phyloP scores from a whole-genome alignment of 139 green algal species.

The Chlorella sp. region DNA sequence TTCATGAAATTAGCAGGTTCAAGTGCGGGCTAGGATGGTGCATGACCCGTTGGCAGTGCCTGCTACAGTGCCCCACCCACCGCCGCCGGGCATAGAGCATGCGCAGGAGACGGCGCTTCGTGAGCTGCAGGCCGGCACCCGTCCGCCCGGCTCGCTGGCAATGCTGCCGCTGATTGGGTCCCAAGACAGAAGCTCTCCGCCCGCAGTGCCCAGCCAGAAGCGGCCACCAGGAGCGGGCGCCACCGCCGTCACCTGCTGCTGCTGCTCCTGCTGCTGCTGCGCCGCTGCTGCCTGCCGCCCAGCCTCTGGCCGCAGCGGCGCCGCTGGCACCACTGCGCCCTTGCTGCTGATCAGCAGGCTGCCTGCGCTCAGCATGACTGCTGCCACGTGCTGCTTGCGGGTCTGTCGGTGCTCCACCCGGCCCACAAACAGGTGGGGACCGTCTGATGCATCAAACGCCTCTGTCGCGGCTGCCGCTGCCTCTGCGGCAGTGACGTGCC shows the following conservation, averaged over 20 bases:
- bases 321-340: not conserved
- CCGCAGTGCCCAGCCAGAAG: slow-evolving; percentile 27
- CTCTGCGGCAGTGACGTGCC: not conserved
- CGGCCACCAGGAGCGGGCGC: not conserved
- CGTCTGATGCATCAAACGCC: not conserved
- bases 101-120: not conserved
- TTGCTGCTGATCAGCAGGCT: slow-evolving; percentile 10
- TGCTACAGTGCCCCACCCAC: not conserved
- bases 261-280: not conserved
- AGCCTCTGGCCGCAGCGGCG: not conserved
- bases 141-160: not conserved
- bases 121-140: not conserved
- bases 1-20: too few species aligned
- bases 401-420: not conserved
- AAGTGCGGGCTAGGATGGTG: not conserved
- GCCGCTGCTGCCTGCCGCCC: not conserved
- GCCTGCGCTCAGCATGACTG: not conserved
- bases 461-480: not conserved
- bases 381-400: slow-evolving; percentile 6
- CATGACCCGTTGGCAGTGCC: slow-evolving; percentile 1
- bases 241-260: not conserved
- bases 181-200: slow-evolving; percentile 2
- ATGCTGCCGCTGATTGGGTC: not conserved
- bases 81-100: not conserved
- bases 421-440: slow-evolving; percentile 15